phyloP scores from a whole-genome alignment of 306 rosid genomes.

The Cajanus cajan region DNA sequence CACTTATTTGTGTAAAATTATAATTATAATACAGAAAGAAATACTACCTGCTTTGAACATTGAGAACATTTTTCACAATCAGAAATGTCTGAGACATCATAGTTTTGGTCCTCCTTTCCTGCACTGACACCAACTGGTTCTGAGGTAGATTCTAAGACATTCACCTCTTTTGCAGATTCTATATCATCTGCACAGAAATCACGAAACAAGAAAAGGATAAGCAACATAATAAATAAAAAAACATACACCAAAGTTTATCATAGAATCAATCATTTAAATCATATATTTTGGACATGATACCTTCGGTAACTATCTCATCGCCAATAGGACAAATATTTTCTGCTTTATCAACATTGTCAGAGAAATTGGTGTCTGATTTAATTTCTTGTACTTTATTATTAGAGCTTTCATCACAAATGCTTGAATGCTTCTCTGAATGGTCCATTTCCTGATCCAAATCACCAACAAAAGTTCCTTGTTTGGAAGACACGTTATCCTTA shows the following conservation, averaged over 20 bases:
- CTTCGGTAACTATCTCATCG: slow-evolving; percentile 57
- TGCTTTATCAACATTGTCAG: slow-evolving; percentile 37
- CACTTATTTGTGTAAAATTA: slow-evolving; percentile 6
- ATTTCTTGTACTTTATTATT: slow-evolving; percentile 42
- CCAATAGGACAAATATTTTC: slow-evolving; percentile 33
- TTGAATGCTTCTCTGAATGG: slow-evolving; percentile 37
- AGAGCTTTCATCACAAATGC: slow-evolving; percentile 39
- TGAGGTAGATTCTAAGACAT: slow-evolving; percentile 44
- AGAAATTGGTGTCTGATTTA: slow-evolving; percentile 33
- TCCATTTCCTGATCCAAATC: slow-evolving; percentile 41
- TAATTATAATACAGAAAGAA: slow-evolving; percentile 25
- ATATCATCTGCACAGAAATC: slow-evolving; percentile 50
- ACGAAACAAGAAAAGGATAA: slow-evolving; percentile 14
- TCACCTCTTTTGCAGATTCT: slow-evolving; percentile 39
- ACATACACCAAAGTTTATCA: background rate
- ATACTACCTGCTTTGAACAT: slow-evolving; percentile 54
- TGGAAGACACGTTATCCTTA: slow-evolving; percentile 39
- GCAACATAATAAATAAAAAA: slow-evolving; percentile 17
- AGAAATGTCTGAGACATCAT: slow-evolving; percentile 37
- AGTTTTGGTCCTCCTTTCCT: slow-evolving; percentile 42
- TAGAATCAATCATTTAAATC: slow-evolving; percentile 12
- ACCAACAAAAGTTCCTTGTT: slow-evolving; percentile 30
- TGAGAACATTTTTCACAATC: slow-evolving; percentile 38
- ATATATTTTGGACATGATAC: slow-evolving; percentile 43
- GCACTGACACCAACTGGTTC: slow-evolving; percentile 37